Evolutionary conservation across 163 green algal genomes (phyloP).

Genomic region (Chlorella variabilis): DNA sequence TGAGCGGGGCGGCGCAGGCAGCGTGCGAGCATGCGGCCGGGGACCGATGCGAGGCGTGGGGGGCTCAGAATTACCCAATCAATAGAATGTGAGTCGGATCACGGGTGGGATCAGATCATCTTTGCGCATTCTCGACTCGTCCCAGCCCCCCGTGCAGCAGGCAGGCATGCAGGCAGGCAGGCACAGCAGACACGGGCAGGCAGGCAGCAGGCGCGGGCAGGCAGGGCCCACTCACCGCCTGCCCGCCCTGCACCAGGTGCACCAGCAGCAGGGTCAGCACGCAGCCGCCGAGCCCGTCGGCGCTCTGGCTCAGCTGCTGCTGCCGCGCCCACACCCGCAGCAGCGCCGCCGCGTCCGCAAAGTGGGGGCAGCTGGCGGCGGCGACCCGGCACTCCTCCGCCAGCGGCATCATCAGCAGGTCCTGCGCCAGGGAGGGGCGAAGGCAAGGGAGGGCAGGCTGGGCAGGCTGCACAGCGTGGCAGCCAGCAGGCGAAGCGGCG

Average conservation of each 20-base stretch:
- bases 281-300: constrained; percentile 61
- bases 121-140: too few species aligned
- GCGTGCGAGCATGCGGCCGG: background rate
- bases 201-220: background rate
- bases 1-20: background rate
- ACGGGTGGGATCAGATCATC: too few species aligned
- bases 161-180: background rate
- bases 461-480: background rate
- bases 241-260: constrained; percentile 54
- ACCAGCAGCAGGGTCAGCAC: constrained; percentile 64
- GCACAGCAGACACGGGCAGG: background rate
- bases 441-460: background rate
- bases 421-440: constrained; percentile 31
- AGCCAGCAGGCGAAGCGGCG: too few species aligned
- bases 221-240: constrained; percentile 34
- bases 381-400: constrained; percentile 36
- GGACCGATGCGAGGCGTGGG: background rate
- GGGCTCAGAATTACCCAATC: constrained; percentile 32
- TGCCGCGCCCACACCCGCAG: constrained; percentile 61
- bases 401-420: constrained; percentile 59
- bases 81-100: constrained; percentile 8
- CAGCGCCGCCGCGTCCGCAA: constrained; percentile 63
- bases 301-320: constrained; percentile 50
- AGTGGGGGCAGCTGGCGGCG: constrained; percentile 28
- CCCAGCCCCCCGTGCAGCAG: too few species aligned